phyloP scores from a whole-genome alignment of 1,139 yeast species.

The Debaryomycetaceae sp. region DNA sequence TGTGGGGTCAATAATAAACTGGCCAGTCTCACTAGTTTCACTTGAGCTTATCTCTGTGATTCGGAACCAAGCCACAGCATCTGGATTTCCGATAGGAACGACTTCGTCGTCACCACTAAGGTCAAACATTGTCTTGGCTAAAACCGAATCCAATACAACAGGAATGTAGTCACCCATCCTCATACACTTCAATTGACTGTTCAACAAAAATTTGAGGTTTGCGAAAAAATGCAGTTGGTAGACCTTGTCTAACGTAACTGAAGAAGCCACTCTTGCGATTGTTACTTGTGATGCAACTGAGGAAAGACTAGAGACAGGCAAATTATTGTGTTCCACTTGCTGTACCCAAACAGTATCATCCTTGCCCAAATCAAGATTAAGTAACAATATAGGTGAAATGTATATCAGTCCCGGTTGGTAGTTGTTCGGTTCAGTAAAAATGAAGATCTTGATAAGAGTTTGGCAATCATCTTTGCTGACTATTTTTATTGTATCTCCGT shows the following conservation, averaged over 20 bases:
- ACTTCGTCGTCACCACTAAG: conserved; percentile 29
- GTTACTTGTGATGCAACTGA: conserved; percentile 48
- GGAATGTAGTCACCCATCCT: conserved; percentile 67
- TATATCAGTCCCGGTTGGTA: conserved; percentile 41
- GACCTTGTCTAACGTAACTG: conserved; percentile 63
- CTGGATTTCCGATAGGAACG: conserved; percentile 61
- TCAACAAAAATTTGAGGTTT: conserved; percentile 62
- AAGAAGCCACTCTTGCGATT: conserved; percentile 68
- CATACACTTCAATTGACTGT: conserved; percentile 55
- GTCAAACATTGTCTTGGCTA: conserved; percentile 59
- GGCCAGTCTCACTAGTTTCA: conserved; percentile 29
- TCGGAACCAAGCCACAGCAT: conserved; percentile 84
- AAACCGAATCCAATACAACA: conserved; percentile 67
- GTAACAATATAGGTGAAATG: conserved; percentile 62
- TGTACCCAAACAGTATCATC: conserved; percentile 27
- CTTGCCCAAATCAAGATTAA: conserved; percentile 43
- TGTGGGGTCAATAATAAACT: conserved; percentile 60
- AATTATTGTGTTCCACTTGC: conserved; percentile 17
- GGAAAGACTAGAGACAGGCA: conserved; percentile 10
- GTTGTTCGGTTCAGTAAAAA: conserved; percentile 63
- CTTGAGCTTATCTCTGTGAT: conserved; percentile 41
- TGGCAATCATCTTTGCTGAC: conserved; percentile 16
- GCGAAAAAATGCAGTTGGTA: conserved; percentile 64
- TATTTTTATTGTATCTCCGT: conserved; percentile 61
- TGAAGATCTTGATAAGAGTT: conserved; percentile 47